phyloP scores from a whole-genome alignment of 352 stramenopile species.

The Phytophthora idaei region DNA sequence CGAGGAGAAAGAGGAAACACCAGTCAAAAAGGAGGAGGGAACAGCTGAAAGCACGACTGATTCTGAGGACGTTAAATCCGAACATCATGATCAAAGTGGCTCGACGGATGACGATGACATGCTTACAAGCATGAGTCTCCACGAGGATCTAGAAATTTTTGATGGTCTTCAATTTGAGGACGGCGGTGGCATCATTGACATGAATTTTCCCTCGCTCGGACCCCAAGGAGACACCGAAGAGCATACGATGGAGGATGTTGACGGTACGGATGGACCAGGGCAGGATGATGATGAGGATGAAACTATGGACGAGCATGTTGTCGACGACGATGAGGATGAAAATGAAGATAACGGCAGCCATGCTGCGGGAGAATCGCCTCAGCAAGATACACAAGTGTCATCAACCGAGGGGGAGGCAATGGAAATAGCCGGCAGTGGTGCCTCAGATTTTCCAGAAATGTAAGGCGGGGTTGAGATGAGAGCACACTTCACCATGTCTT shows the following conservation, averaged over 20 bases:
- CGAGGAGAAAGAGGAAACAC: slow-evolving; percentile 14
- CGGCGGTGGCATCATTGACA: slow-evolving; percentile 82
- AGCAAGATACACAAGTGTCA: slow-evolving; percentile 18
- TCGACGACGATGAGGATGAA: slow-evolving; percentile 72
- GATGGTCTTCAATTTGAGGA: slow-evolving; percentile 88
- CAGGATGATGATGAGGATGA: slow-evolving; percentile 55
- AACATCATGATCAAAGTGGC: slow-evolving; percentile 18
- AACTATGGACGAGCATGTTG: slow-evolving; percentile 52
- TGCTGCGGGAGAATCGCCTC: slow-evolving; percentile 3
- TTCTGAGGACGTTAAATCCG: slow-evolving; percentile 45
- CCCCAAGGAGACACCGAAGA: slow-evolving; percentile 33
- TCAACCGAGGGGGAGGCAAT: slow-evolving; percentile 6
- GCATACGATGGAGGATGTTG: slow-evolving; percentile 38
- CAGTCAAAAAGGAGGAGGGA: slow-evolving; percentile 32
- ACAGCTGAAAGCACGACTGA: slow-evolving; percentile 32
- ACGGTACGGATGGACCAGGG: slow-evolving; percentile 43
- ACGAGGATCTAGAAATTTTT: slow-evolving; percentile 84
- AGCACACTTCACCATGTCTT: slow-evolving; percentile 18
- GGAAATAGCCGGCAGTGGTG: not conserved
- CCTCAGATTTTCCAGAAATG: slow-evolving; percentile 35
- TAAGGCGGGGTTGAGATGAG: slow-evolving; percentile 13
- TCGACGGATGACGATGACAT: slow-evolving; percentile 58
- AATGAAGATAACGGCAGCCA: slow-evolving; percentile 38
- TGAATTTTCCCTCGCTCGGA: slow-evolving; percentile 46
- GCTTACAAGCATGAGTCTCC: slow-evolving; percentile 76